Conservation (phyloP, 2,329 filamentous ascomycete species). For the Neofusicoccum ribis region DNA sequence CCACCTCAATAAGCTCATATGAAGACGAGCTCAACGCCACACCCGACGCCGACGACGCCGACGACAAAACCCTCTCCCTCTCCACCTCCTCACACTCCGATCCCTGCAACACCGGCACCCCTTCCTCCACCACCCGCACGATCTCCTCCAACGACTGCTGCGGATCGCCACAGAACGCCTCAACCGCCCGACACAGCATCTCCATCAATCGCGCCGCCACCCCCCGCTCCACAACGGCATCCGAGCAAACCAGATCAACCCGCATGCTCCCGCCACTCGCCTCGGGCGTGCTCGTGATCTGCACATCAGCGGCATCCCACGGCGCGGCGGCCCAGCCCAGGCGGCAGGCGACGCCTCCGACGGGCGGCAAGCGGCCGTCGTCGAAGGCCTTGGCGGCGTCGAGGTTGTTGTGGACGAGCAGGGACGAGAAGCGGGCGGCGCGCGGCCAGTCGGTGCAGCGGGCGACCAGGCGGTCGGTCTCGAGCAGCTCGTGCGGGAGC, state of each 20-base stretch:
- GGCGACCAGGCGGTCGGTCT: constrained; percentile 37
- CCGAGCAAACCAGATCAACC: not conserved
- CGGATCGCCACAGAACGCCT: not conserved
- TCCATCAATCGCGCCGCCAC: not conserved
- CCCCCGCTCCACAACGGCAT: not conserved
- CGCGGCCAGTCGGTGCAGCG: constrained; percentile 33
- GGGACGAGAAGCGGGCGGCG: constrained; percentile 35
- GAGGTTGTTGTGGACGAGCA: constrained; percentile 39
- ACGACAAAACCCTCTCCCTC: constrained; percentile 64
- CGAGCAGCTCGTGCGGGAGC: constrained; percentile 39
- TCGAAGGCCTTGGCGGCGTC: constrained; percentile 54
- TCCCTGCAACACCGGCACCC: constrained; percentile 35
- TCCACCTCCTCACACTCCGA: constrained; percentile 51
- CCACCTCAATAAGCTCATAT: constrained; percentile 64
- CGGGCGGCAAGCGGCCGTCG: constrained; percentile 43
- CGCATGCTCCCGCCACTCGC: not conserved
- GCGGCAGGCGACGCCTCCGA: constrained; percentile 28
- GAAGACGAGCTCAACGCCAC: constrained; percentile 58
- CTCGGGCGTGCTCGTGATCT: constrained; percentile 19
- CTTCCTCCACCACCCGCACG: not conserved
- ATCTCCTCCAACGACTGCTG: not conserved
- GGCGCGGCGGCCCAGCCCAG: constrained; percentile 60
- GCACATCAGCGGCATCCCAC: constrained; percentile 29
- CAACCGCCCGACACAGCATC: not conserved
- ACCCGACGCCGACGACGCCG: constrained; percentile 57